Evolutionary conservation across 345 rosid species (phyloP).

Genomic region (Gossypium bickii): DNA sequence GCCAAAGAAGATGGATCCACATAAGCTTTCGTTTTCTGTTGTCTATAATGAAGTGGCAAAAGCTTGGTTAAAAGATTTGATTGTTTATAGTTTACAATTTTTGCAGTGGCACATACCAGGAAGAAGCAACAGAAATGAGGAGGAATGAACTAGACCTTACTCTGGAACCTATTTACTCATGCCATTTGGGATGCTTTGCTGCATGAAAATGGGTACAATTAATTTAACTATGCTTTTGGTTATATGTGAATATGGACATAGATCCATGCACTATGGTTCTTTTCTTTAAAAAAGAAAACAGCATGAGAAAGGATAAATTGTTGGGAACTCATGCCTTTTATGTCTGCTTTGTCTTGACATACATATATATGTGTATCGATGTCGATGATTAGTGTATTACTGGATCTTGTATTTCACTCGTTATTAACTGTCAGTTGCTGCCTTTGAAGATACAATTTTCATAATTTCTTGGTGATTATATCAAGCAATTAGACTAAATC

Average conservation of each 20-base stretch:
- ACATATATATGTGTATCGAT: not conserved
- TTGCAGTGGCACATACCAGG: slow-evolving; percentile 58
- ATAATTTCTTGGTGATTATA: not conserved
- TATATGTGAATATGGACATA: slow-evolving; percentile 5
- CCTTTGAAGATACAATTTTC: not conserved
- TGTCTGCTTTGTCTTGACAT: not conserved
- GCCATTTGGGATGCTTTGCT: slow-evolving; percentile 60
- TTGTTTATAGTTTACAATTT: slow-evolving; percentile 15
- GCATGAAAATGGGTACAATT: slow-evolving; percentile 27
- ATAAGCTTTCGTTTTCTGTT: not conserved
- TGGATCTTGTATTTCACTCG: not conserved
- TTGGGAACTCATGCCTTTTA: not conserved
- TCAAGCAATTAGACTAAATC: not conserved
- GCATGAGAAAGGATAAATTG: too few relatives aligned
- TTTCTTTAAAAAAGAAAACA: not conserved
- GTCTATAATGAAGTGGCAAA: not conserved
- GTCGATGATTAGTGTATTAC: not conserved
- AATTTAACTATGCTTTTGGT: not conserved
- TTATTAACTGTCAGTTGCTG: not conserved
- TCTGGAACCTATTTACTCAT: slow-evolving; percentile 50
- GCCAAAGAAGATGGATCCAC: not conserved
- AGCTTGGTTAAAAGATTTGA: not conserved
- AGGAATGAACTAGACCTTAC: slow-evolving; percentile 66
- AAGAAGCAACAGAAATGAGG: slow-evolving; percentile 48
- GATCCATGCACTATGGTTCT: not conserved